Base-by-base conservation (phyloP, 805 yeast species). In the Zygosaccharomyces gambellarensis region DNA sequence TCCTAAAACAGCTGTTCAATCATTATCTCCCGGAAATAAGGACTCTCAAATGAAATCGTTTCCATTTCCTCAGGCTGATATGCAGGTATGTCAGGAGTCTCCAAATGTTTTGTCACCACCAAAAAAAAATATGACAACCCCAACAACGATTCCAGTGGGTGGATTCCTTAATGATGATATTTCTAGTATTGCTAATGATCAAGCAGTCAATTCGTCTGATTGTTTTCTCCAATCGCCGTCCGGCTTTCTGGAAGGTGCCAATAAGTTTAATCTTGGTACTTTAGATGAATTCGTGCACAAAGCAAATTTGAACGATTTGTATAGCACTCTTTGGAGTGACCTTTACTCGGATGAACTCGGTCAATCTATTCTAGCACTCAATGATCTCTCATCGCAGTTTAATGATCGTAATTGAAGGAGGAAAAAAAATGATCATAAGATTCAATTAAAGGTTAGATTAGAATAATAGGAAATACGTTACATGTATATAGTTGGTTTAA, bases 251-350 rank as follows among this genome's bases (percentile, higher is more conserved):
- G 45, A 42, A 14, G 21, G 28, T 42, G 17, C 23, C 27, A 42
- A 27, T 8, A 40, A 42, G 30, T 42, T 30, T 46, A 59, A 63
- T 45, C 39, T 65, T 32, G 68, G 68, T n/a, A 63, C 69, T 3
- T 47, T 65, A 40, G 69, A 64, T 49, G 69, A 65, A 23, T 65
- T 65, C 43, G 52, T 65, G 25, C 56, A 57, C 34, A 59, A 59
- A 40, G 63, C 62, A 42, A 66, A 63, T 46, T 49, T 63, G 31
- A 54, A 58, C 31, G 67, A 63, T 36, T 38, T 65, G 19, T 63
- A 57, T 46, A 62, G 59, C 38, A 56, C 59, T 6, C 48, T 65
- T 32, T 65, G 69, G 69, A 60, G 62, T 45, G 68, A 64, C 46
- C 39, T 52, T 12, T 47, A 50, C 22, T 31, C 50, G 22, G 50